phyloP scores from a whole-genome alignment of 1,284 basidiomycete genomes.

The Sporisorium iseilematis-ciliati region DNA sequence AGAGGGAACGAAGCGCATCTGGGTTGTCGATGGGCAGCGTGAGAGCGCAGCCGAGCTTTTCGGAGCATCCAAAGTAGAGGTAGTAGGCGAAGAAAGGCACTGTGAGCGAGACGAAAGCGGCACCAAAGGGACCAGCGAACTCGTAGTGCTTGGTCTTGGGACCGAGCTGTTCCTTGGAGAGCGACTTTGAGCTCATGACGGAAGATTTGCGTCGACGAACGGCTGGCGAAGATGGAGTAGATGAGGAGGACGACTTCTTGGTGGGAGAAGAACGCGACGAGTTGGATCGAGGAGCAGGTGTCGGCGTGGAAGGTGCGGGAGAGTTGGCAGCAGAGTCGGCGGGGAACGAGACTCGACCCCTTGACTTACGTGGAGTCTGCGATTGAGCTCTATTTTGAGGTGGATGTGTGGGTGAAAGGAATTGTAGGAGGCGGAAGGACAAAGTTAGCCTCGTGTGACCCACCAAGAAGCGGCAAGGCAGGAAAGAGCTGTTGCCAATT shows the following conservation, averaged over 20 bases:
- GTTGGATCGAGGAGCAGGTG: slow-evolving; percentile 32
- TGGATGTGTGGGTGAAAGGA: neutral
- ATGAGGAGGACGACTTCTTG: slow-evolving; percentile 24
- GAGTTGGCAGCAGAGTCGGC: slow-evolving; percentile 39
- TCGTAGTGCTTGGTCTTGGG: slow-evolving; percentile 77
- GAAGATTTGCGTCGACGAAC: slow-evolving; percentile 39
- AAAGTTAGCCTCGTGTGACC: neutral
- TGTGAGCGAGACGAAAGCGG: slow-evolving; percentile 78
- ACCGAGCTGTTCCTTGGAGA: slow-evolving; percentile 69
- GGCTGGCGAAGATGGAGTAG: slow-evolving; percentile 25
- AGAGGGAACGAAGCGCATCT: slow-evolving; percentile 33
- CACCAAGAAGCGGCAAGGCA: neutral
- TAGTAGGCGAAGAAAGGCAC: slow-evolving; percentile 83
- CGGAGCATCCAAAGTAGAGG: slow-evolving; percentile 87
- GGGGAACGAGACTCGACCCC: slow-evolving; percentile 35
- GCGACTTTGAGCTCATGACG: slow-evolving; percentile 43
- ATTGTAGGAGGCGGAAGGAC: neutral
- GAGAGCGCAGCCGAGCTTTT: slow-evolving; percentile 70
- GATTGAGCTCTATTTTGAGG: slow-evolving; percentile 34
- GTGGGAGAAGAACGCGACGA: slow-evolving; percentile 29
- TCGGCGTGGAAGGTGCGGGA: slow-evolving; percentile 40
- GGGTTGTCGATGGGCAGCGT: slow-evolving; percentile 52
- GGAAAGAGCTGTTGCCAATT: neutral
- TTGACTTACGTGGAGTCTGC: slow-evolving; percentile 37
- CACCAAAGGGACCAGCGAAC: slow-evolving; percentile 87